Conservation (phyloP, 1,139 yeast species). For the Debaryomycetaceae sp. region DNA sequence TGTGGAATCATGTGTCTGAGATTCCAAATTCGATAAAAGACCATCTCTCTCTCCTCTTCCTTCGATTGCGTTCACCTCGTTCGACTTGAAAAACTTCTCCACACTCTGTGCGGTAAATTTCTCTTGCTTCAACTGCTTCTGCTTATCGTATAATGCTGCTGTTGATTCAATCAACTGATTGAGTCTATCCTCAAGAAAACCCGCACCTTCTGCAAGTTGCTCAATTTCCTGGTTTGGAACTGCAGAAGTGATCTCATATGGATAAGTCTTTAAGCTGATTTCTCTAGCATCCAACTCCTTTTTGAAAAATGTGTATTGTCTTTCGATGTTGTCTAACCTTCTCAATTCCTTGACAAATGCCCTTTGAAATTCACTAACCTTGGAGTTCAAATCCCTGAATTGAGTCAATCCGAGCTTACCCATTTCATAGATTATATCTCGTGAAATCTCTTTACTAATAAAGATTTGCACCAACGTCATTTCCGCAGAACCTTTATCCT, state of each 20-base stretch:
- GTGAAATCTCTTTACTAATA: conserved; percentile 66
- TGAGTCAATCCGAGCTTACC: conserved; percentile 66
- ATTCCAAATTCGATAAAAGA: conserved; percentile 25
- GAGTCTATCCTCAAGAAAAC: conserved; percentile 45
- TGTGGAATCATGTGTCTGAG: conserved; percentile 18
- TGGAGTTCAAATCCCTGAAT: conserved; percentile 66
- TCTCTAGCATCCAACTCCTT: conserved; percentile 46
- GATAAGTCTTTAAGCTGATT: conserved; percentile 42
- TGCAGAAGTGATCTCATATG: conserved; percentile 39
- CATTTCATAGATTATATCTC: conserved; percentile 62
- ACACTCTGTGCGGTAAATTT: conserved; percentile 53
- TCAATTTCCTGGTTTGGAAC: conserved; percentile 68
- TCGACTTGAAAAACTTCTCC: conserved; percentile 55
- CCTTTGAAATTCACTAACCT: conserved; percentile 69
- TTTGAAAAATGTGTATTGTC: conserved; percentile 56
- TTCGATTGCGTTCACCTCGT: conserved; percentile 11
- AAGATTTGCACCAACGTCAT: conserved; percentile 75
- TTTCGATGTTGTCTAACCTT: conserved; percentile 63
- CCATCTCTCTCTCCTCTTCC: conserved; percentile 19
- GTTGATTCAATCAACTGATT: conserved; percentile 37
- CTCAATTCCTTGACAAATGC: conserved; percentile 68
- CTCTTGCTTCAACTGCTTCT: conserved; percentile 36
- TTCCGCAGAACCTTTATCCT: conserved; percentile 58
- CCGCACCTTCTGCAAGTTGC: conserved; percentile 66
- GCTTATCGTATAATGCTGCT: conserved; percentile 30